Evolutionary conservation across 2,329 filamentous ascomycete species (phyloP), one percentile per base, ranked within the genome.

Genomic region (Parascedosporium putredinis): DNA sequence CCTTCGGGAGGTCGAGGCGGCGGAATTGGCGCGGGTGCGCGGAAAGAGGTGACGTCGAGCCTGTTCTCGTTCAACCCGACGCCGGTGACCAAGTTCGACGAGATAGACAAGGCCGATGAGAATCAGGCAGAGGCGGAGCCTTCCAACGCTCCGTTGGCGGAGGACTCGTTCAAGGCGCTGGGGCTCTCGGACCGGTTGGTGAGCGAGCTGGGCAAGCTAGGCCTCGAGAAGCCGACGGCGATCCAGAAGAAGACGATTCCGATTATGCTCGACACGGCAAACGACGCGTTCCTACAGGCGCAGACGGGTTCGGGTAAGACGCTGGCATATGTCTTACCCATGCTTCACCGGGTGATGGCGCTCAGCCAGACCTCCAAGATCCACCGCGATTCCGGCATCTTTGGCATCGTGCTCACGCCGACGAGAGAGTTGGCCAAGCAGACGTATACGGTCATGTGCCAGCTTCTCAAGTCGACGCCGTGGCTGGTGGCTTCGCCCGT

Each of bases 231-330:
- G 0, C 93, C 93, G 5, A 98, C 93, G 0, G 88, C 88, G 0
- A 96, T 98, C 62, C 93, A 98, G 67, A 90, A 90, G 58, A 88
- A 87, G 54, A 85, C 91, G 1, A 83, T 98, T 34, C 76, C 86
- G 38, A 83, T 93, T 58, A 69, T 98, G 53, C 67, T 95, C 42
- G 82, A 82, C 38, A 83, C 85, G 49, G 86, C 95, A 58, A 83
- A 79, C 43, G 93, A 98, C 70, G 90, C 90, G 2, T 98, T 98
- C 59, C 84, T 98, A 29, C 93, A 97, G 64, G 94, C 93, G 2
- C 86, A 98, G 68, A 98, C 93, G 0, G 93, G 93, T 57, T 98
- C 93, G 0, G 93, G 93, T 68, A 98, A 98, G 70, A 98, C 93
- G 0, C 70, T 98, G 53, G 88, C 93, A n/a, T 98, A 98, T 63